Conservation (phyloP, 2,329 filamentous ascomycete species). For the Fusarium succisae region DNA sequence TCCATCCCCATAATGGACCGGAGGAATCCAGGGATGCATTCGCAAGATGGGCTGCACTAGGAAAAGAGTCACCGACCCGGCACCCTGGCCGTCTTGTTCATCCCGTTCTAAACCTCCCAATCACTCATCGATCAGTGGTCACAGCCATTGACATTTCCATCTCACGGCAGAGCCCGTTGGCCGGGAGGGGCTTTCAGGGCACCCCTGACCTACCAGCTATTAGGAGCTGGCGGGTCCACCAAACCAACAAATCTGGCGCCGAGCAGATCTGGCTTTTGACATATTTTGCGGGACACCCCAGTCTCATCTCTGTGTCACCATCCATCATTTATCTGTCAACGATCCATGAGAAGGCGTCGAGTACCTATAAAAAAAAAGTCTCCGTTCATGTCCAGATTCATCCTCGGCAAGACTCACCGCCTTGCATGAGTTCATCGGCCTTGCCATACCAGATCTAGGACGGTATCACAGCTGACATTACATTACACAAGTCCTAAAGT, state of each 20-base stretch:
- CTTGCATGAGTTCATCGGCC: conserved; percentile 29
- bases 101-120: conserved; percentile 19
- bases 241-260: conserved; percentile 39
- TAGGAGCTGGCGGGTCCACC: conserved; percentile 28
- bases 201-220: conserved; percentile 36
- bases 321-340: conserved; percentile 37
- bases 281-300: conserved; percentile 46
- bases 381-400: conserved; percentile 10
- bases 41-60: conserved; percentile 50
- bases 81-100: conserved; percentile 26
- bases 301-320: conserved; percentile 46
- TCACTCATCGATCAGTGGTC: conserved; percentile 27
- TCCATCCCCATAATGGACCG: conserved; percentile 26
- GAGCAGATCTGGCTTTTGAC: conserved; percentile 46
- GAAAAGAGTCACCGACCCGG: conserved; percentile 39
- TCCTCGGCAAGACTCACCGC: conserved; percentile 27
- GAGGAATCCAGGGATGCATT: conserved; percentile 37
- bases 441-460: conserved; percentile 30
- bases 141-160: conserved; percentile 28
- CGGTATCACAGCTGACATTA: conserved; percentile 6
- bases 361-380: conserved; percentile 21
- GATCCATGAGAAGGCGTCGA: conserved; percentile 30
- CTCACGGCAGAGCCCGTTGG: conserved; percentile 39
- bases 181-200: conserved; percentile 39
- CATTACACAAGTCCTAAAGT: conserved; percentile 10